phyloP scores from a whole-genome alignment of 495 filamentous ascomycete genomes.

The Bacidia rubella region DNA sequence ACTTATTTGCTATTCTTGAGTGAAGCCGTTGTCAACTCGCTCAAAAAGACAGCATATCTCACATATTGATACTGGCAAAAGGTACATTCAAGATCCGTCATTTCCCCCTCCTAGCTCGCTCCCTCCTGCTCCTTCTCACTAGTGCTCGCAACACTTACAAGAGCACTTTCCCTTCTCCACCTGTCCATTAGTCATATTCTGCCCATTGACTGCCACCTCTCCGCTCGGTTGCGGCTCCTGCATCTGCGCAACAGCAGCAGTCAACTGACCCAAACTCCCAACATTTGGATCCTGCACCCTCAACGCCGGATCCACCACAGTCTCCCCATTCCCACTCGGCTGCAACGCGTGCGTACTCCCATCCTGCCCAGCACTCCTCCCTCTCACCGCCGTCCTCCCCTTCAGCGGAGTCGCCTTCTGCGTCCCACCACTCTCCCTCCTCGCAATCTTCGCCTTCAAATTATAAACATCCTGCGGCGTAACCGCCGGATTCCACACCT shows the following conservation, averaged over 20 bases:
- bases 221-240: not conserved
- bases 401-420: not conserved
- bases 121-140: not conserved
- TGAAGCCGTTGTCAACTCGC: too few relatives aligned
- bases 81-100: not conserved
- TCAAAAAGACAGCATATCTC: too few relatives aligned
- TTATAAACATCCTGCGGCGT: conserved; percentile 20
- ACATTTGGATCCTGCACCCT: conserved; percentile 4
- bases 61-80: too few relatives aligned
- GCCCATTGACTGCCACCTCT: not conserved
- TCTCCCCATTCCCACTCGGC: not conserved
- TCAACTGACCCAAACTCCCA: not conserved
- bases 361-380: not conserved
- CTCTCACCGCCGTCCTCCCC: not conserved
- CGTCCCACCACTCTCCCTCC: not conserved
- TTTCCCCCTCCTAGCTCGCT: not conserved
- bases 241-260: conserved; percentile 7
- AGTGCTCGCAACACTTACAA: conserved; percentile 6
- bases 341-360: not conserved
- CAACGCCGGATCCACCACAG: conserved; percentile 1
- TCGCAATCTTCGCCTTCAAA: conserved; percentile 17
- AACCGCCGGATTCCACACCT: conserved; percentile 10
- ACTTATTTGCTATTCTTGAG: too few relatives aligned
- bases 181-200: not conserved
- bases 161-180: not conserved